Evolutionary conservation across 2,329 filamentous ascomycete genomes (phyloP), one percentile per base, ranked within the genome.

Genomic region (Xylariaceae sp.): DNA sequence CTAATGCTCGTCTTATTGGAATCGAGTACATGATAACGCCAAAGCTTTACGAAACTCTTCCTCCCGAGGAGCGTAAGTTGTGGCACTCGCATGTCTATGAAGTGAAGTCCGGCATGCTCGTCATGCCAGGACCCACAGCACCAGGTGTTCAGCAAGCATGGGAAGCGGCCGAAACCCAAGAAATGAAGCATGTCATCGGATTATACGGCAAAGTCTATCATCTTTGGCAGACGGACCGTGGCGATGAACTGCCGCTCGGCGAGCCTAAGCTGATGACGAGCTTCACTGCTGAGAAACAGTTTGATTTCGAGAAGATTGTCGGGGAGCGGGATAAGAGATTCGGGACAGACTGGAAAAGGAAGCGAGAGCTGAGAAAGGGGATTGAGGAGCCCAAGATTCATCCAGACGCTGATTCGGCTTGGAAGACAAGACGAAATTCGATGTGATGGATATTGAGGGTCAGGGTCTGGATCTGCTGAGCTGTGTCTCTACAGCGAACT

Each of bases 21-120:
- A 78, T 95, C 59, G 90, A 95, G 67, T 95, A 95, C 73, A 91
- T 94, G 88, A 83, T 95, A 60, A 84, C 85, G 0, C 79, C 82
- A 0, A 72, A 74, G 3, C 71, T 94, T 0, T 95, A 85, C 71
- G 74, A 79, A 35, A 81, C 78, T 0, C 79, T 95, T 0, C 76
- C 81, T 1, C 41, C 68, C 0, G 78, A 84, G 17, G 90, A 95
- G 70, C 82, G 86, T 35, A 79, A 78, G 44, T 75, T 91, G 1
- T 95, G 89, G 89, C 89, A 95, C 69, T 85, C 81, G n/a, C 80
- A 83, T 53, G 76, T 77, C 32, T 89, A 85, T 65, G 86, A 90
- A 64, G 86, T 90, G 39, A 87, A 87, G 61, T 86, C 82, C 0
- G 87, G 87, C 1, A 89, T 90, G 84, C 75, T 90, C n/a, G 77